These are phyloP conservation scores for Talaromyces sp. DNA, from an alignment of 2,329 filamentous ascomycete genomes.

Conservation along the genomic window DNA sequence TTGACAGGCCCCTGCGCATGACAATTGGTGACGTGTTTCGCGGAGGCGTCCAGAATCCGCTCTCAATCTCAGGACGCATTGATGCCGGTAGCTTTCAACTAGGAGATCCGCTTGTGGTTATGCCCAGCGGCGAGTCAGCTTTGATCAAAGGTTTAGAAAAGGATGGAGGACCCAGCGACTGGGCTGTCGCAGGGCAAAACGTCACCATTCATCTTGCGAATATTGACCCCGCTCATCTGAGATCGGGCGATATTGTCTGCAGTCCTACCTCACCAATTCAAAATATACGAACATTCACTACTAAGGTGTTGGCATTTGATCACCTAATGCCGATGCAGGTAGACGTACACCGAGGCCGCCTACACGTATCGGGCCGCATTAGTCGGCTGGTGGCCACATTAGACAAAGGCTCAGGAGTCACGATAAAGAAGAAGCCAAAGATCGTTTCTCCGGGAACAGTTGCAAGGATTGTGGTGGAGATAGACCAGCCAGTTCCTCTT, in stretches of 20 bases:
- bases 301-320: slow-evolving; percentile 85
- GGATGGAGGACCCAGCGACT: slow-evolving; percentile 69
- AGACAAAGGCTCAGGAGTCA: slow-evolving; percentile 72
- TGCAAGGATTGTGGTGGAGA: slow-evolving; percentile 70
- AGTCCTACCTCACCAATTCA: slow-evolving; percentile 61
- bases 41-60: slow-evolving; percentile 70
- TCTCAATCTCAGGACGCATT: slow-evolving; percentile 81
- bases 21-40: slow-evolving; percentile 85
- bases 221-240: slow-evolving; percentile 78
- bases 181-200: slow-evolving; percentile 90
- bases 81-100: slow-evolving; percentile 79
- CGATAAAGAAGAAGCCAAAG: slow-evolving; percentile 76
- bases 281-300: slow-evolving; percentile 68
- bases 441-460: slow-evolving; percentile 76
- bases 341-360: slow-evolving; percentile 79
- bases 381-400: slow-evolving; percentile 66
- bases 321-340: slow-evolving; percentile 83
- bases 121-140: slow-evolving; percentile 77
- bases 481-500: slow-evolving; percentile 70
- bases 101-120: slow-evolving; percentile 73
- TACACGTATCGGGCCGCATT: slow-evolving; percentile 75
- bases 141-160: slow-evolving; percentile 77
- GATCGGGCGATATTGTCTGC: slow-evolving; percentile 83
- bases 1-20: slow-evolving; percentile 78
- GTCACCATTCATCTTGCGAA: slow-evolving; percentile 76